phyloP scores from a whole-genome alignment of 2,329 filamentous ascomycete genomes.

The Escovopsis sp. region DNA sequence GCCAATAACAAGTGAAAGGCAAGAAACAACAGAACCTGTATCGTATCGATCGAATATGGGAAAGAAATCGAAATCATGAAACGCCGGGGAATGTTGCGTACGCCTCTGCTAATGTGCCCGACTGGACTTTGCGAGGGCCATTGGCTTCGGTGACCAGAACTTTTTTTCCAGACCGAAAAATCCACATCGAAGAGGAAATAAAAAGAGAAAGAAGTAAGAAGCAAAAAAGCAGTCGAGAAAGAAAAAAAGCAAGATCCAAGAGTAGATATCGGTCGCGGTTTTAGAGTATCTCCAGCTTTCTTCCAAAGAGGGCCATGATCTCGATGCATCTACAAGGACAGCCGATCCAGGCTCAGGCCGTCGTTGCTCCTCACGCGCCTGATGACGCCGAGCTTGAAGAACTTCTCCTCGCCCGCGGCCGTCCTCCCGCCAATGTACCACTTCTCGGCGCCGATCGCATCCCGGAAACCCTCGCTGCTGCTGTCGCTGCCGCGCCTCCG shows the following conservation, averaged over 20 bases:
- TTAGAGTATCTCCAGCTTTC: too few relatives aligned
- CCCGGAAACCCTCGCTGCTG: constrained; percentile 60
- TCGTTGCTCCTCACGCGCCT: constrained; percentile 59
- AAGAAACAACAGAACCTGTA: too few relatives aligned
- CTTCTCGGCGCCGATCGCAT: constrained; percentile 57
- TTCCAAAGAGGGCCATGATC: not conserved
- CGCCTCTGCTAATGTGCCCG: too few relatives aligned
- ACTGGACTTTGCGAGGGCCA: too few relatives aligned
- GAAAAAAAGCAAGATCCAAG: not conserved
- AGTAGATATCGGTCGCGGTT: too few relatives aligned
- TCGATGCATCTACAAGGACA: constrained; percentile 46
- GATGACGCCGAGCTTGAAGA: constrained; percentile 68
- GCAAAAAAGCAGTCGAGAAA: not conserved
- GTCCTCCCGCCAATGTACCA: constrained; percentile 73
- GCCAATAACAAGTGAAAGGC: too few relatives aligned
- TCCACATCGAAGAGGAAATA: not conserved
- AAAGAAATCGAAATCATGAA: too few relatives aligned
- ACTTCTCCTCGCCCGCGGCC: constrained; percentile 62
- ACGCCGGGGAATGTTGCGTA: too few relatives aligned
- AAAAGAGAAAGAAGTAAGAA: not conserved
- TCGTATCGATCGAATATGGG: too few relatives aligned
- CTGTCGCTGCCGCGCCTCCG: constrained; percentile 58
- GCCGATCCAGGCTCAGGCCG: constrained; percentile 56
- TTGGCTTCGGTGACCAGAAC: too few relatives aligned
- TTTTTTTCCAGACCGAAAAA: not conserved